These are phyloP conservation scores for Ormosia emarginata DNA, from an alignment of 306 rosid species.

Conservation along the genomic window DNA sequence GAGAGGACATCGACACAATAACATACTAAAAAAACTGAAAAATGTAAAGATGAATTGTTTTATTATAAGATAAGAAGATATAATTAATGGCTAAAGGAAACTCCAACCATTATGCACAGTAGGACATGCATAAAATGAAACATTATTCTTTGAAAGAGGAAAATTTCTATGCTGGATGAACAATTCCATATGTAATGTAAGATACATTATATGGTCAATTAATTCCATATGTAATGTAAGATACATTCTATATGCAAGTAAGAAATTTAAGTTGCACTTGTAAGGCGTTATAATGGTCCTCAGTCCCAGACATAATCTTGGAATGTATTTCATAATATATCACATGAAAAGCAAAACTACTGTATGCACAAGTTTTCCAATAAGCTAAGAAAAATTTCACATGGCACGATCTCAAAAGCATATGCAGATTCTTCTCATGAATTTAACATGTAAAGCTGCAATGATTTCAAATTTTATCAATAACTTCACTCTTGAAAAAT, in stretches of 20 bases:
- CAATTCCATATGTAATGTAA: no score
- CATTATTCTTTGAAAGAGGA: background rate
- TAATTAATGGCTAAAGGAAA: background rate
- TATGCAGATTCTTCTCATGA: no score
- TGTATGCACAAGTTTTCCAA: no score
- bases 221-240: background rate
- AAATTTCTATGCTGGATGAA: no score
- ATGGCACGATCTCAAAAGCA: no score
- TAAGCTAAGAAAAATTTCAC: no score
- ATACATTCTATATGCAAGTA: background rate
- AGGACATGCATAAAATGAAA: background rate
- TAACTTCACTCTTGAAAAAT: no score
- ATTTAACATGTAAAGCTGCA: background rate
- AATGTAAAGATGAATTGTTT: background rate
- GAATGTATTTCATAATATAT: no score
- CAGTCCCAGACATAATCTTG: no score
- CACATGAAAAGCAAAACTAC: no score
- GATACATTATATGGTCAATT: no score
- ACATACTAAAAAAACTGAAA: background rate
- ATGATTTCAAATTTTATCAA: background rate
- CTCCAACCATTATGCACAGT: background rate
- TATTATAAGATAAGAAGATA: background rate
- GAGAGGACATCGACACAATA: background rate
- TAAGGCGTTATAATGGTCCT: background rate
- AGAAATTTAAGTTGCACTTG: background rate